Base-by-base conservation (phyloP, 257 asterid genomes). In the Penstemon barbatus region DNA sequence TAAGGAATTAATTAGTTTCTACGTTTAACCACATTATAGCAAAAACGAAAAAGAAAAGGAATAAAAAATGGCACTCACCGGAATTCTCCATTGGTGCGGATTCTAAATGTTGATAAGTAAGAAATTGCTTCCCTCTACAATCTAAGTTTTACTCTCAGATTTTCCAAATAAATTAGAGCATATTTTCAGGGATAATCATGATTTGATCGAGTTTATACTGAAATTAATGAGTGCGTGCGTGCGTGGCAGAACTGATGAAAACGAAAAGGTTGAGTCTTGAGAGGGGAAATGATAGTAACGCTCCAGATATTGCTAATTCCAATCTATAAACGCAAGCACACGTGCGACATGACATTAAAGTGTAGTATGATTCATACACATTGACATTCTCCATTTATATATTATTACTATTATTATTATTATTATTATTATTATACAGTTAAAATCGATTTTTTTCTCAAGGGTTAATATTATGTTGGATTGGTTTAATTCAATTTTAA, bases 21-120 rank as follows among this genome's bases (percentile, higher is more conserved):
- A 71, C 68, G 36, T 37, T 50, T 5, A 71, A 33, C 68, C 25
- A 11, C 72, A 58, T 64, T 62, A 61, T 45, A 38, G 53, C 58
- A 51, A 50, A 42, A 59, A 59, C 46, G 18, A 15, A 57, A 11
- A 44, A 43, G 39, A 33, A 11, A 62, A 68, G 10, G 18, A 36
- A 15, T 19, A 59, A 72, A 67, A 44, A 46, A 57, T 44, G 36
- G 7, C 67, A 74, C 84, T 68, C 0, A 71, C 87, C 84, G 67
- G 87, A 74, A 74, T 67, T 79, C 65, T 76, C 84, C 87, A 82
- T 82, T 62, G 61, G 51, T 33, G 45, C 65, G 3, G 53, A 66
- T 65, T 11, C 11, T 68, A 65, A 64, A 58, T 42, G 65, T 7
- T 37, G 45, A 74, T 42, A 9, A 37, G n/a, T 57, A 49, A 64